Evolutionary conservation across 192 early-diverging fungal genomes (phyloP), one percentile per base, ranked within the genome.

Genomic region (Phycomyces blakesleeanus): DNA sequence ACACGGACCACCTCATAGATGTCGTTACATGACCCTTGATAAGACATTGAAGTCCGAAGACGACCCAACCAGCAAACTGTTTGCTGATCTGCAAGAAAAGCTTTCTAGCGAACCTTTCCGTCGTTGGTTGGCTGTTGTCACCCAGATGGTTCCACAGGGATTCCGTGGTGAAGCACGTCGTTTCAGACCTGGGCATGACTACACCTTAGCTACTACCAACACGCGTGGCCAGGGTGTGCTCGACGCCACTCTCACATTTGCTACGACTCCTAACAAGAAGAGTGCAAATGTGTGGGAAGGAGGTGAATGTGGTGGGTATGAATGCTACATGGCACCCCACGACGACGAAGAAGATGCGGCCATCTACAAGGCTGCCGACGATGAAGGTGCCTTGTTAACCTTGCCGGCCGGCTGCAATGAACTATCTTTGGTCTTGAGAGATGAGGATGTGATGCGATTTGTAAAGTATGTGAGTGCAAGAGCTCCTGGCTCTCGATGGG

Each of bases 101-200:
- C 69, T 59, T 5, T 66, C 74, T 42, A 65, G 72, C 41, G 67
- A 71, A 11, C 72, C 87, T 0, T 93, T 86, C 72, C 79, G 83
- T 12, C 79, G 74, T 29, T 87, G 83, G 81, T 73, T 91, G 27
- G 60, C 69, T 42, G 58, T 78, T 15, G 57, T 90, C 21, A 87
- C 86, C 2, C 77, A 79, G 9, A 64, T 88, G 6, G 57, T 72
- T 5, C 68, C 81, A 10, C 53, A 55, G 0, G 69, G 67, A 4
- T 65, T 64, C 18, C 81, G 89, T 21, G 78, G 81, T 20, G 66
- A 76, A 56, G 84, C 82, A 6, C 83, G 91, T 37, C 77, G 90
- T 8, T 93, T 93, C 78, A 76, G 91, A 47, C 81, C 88, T 1
- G 91, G 91, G 7, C 77, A 91, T 54, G 91, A 93, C 66, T 93